phyloP scores from a whole-genome alignment of 1,139 yeast species.

The Hanseniaspora uvarum region DNA sequence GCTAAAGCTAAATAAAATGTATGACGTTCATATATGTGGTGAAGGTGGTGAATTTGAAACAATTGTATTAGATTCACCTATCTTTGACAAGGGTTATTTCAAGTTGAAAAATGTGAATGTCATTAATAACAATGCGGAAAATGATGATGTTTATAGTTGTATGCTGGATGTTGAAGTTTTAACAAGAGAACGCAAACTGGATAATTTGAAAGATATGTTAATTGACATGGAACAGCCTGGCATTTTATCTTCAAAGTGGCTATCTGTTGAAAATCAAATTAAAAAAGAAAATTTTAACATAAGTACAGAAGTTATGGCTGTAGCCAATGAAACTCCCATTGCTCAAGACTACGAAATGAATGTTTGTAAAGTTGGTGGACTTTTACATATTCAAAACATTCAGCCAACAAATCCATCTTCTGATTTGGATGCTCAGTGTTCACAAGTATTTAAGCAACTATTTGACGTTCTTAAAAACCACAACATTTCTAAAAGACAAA shows the following conservation, averaged over 20 bases:
- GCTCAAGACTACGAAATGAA: neutral
- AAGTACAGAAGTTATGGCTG: neutral
- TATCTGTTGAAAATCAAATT: slow-evolving; percentile 29
- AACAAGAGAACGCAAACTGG: slow-evolving; percentile 30
- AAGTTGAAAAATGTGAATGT: slow-evolving; percentile 39
- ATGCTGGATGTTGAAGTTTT: slow-evolving; percentile 35
- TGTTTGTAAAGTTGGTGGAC: slow-evolving; percentile 25
- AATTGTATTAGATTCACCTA: slow-evolving; percentile 79
- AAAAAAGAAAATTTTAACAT: neutral
- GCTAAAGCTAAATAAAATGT: slow-evolving; percentile 47
- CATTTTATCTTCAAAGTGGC: slow-evolving; percentile 43
- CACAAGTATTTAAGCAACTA: slow-evolving; percentile 42
- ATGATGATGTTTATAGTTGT: slow-evolving; percentile 59
- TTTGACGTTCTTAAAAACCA: slow-evolving; percentile 29
- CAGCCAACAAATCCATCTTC: slow-evolving; percentile 26
- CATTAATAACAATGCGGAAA: slow-evolving; percentile 40
- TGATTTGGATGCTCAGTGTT: slow-evolving; percentile 39
- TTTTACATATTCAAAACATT: slow-evolving; percentile 46
- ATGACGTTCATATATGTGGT: slow-evolving; percentile 88
- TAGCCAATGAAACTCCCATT: neutral
- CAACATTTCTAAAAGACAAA: slow-evolving; percentile 31
- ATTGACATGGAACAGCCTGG: slow-evolving; percentile 37
- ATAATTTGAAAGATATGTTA: slow-evolving; percentile 23
- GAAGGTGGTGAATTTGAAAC: slow-evolving; percentile 98
- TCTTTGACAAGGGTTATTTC: slow-evolving; percentile 43